Percentiles rank a stretch among this genome's conserved stretches.
These are phyloP conservation scores for Glarea lozoyensis DNA, from an alignment of 495 filamentous ascomycete species.

Conservation along the genomic window DNA sequence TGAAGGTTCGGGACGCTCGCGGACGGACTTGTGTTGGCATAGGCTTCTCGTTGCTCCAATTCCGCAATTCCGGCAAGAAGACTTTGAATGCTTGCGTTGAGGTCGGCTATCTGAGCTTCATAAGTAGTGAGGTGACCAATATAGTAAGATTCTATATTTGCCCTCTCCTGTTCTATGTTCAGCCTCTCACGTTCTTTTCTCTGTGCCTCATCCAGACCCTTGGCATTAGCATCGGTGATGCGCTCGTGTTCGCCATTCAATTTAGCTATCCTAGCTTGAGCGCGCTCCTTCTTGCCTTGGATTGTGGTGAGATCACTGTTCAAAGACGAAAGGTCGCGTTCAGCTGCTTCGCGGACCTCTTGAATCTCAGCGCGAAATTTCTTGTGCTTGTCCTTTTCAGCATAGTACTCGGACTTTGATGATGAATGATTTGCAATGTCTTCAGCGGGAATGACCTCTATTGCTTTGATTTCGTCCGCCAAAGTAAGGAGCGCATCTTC, in stretches of 20 bases:
- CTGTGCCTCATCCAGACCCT: slow-evolving; percentile 66
- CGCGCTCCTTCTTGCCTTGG: slow-evolving; percentile 71
- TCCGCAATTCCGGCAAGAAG: slow-evolving; percentile 2
- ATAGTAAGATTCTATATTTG: slow-evolving; percentile 39
- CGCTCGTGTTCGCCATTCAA: slow-evolving; percentile 71
- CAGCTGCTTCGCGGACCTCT: slow-evolving; percentile 51
- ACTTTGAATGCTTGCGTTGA: background rate
- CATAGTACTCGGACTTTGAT: slow-evolving; percentile 11
- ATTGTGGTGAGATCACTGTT: slow-evolving; percentile 57
- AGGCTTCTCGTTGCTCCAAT: slow-evolving; percentile 3
- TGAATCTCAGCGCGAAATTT: slow-evolving; percentile 48
- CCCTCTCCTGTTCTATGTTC: slow-evolving; percentile 54
- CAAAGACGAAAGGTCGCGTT: slow-evolving; percentile 53
- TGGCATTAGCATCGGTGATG: slow-evolving; percentile 66
- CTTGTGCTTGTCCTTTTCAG: slow-evolving; percentile 53
- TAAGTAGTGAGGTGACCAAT: slow-evolving; percentile 5
- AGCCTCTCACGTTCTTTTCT: slow-evolving; percentile 61
- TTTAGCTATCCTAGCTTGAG: slow-evolving; percentile 63
- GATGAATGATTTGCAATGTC: slow-evolving; percentile 26
- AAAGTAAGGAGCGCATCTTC: slow-evolving; percentile 61
- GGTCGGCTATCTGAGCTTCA: slow-evolving; percentile 7
- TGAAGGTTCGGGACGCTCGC: slow-evolving; percentile 10
- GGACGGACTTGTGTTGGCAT: slow-evolving; percentile 7
- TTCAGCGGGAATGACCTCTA: slow-evolving; percentile 61
- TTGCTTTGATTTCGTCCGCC: slow-evolving; percentile 52